Percentiles rank a stretch among this genome's conserved stretches.
Evolutionary conservation across 331 rosid genomes (phyloP).

Genomic region (Acacia pycnantha): DNA sequence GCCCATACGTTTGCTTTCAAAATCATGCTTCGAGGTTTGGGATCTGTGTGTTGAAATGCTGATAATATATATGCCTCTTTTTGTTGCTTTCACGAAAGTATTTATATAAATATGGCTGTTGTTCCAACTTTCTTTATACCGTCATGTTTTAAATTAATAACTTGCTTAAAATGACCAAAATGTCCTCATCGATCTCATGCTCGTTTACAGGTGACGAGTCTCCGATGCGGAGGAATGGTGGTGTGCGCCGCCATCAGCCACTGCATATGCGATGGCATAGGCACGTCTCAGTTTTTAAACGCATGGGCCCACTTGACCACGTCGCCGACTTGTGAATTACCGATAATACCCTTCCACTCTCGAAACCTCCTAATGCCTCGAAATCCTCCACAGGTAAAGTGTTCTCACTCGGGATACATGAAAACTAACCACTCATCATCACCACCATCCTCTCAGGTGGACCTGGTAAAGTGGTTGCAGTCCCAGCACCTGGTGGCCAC

Average conservation of each 20-base stretch:
- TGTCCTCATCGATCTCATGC: neutral
- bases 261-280: slow-evolving; percentile 79
- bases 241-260: slow-evolving; percentile 83
- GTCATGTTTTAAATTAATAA: neutral
- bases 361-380: slow-evolving; percentile 65
- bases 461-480: slow-evolving; percentile 50
- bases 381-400: slow-evolving; percentile 32
- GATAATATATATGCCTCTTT: neutral
- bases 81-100: slow-evolving; percentile 21
- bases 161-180: neutral
- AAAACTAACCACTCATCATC: slow-evolving; percentile 1
- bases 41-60: neutral
- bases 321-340: slow-evolving; percentile 20
- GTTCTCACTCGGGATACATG: slow-evolving; percentile 47
- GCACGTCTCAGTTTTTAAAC: slow-evolving; percentile 79
- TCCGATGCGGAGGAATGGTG: slow-evolving; percentile 80
- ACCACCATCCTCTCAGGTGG: slow-evolving; percentile 25
- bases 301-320: slow-evolving; percentile 71
- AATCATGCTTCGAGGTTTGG: neutral
- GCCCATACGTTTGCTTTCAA: neutral
- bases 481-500: slow-evolving; percentile 62
- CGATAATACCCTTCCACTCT: slow-evolving; percentile 49
- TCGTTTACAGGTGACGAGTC: slow-evolving; percentile 54
- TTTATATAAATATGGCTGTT: neutral
- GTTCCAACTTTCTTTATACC: neutral